Evolutionary conservation across 352 stramenopile species (phyloP), one percentile per base, ranked within the genome.

Genomic region (Globisporangium nagaii): DNA sequence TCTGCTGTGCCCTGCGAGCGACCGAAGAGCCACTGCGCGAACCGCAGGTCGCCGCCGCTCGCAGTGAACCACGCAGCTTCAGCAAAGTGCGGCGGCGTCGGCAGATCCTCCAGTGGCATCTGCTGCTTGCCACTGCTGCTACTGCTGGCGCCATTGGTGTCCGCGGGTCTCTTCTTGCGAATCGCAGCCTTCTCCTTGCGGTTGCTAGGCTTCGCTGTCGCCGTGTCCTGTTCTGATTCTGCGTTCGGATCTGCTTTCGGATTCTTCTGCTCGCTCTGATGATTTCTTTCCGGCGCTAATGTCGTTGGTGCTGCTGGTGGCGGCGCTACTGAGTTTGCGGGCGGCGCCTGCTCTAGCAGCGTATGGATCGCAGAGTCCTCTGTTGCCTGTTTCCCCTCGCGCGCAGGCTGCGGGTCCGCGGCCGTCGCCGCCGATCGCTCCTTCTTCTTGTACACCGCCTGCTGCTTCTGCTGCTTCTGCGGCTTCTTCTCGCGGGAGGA

Each of bases 21-120:
- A 4, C 64, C 68, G 28, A 90, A 68, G 13, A 90, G 60, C 76
- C 73, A 86, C 53, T 90, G 70, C 15, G 63, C 65, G 48, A 80
- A 79, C 35, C 46, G 42, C 41, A 90, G 34, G 17, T 88, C 69
- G 1, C 75, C 62, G 0, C 68, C 46, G 40, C 71, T 70, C 10
- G 56, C 69, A 32, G 49, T 52, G 42, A 78, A 90, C 76, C 76
- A 90, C 56, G 53, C 22, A 0, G 72, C 51, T 12, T 79, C 67
- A 17, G 46, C 55, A 48, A 67, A 87, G 46, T 75, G 52, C 36
- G 47, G 42, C 10, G 66, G 34, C 31, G 51, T 36, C 1, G 27
- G 47, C 20, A 58, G 22, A 10, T 53, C 56, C 13, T 25, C 30
- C 25, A 13, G 11, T 20, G 24, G 11, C 41, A 3, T 8, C 51